Conservation (phyloP, 768 basidiomycete species). For the Infundibulicybe gibba region DNA sequence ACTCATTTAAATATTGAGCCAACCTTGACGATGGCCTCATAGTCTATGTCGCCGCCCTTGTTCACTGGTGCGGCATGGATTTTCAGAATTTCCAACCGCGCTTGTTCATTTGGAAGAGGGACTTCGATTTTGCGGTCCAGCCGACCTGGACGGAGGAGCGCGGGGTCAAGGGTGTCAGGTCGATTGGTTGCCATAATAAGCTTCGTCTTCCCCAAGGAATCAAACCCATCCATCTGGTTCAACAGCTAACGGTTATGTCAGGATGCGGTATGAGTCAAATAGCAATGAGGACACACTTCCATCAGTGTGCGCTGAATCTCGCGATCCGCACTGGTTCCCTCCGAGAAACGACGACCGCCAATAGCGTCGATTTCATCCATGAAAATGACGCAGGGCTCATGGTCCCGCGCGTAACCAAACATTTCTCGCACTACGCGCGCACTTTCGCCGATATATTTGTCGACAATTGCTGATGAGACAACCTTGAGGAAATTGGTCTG, state of each 20-base stretch:
- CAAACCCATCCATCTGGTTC: slow-evolving; percentile 99
- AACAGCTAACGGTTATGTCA: slow-evolving; percentile 55
- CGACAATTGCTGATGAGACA: slow-evolving; percentile 95
- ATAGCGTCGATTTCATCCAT: slow-evolving; percentile 99
- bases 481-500: slow-evolving; percentile 98
- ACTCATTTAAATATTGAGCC: slow-evolving; percentile 5
- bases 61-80: slow-evolving; percentile 94
- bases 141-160: slow-evolving; percentile 91
- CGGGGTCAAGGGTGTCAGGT: slow-evolving; percentile 97
- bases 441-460: slow-evolving; percentile 98
- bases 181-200: slow-evolving; percentile 99
- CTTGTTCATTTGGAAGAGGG: slow-evolving; percentile 96
- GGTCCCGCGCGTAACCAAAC: slow-evolving; percentile 97
- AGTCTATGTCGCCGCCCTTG: slow-evolving; percentile 94
- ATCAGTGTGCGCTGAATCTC: slow-evolving; percentile 98
- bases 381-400: slow-evolving; percentile 98
- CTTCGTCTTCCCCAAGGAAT: slow-evolving; percentile 92
- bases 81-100: slow-evolving; percentile 93
- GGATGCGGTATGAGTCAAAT: background rate
- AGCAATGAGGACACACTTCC: slow-evolving; percentile 50
- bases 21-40: slow-evolving; percentile 96
- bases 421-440: slow-evolving; percentile 96
- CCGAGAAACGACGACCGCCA: slow-evolving; percentile 82
- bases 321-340: slow-evolving; percentile 96
- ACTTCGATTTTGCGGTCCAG: slow-evolving; percentile 98